Base-by-base conservation (phyloP, 1,284 basidiomycete species). In the Hypsizygus ulmarius region DNA sequence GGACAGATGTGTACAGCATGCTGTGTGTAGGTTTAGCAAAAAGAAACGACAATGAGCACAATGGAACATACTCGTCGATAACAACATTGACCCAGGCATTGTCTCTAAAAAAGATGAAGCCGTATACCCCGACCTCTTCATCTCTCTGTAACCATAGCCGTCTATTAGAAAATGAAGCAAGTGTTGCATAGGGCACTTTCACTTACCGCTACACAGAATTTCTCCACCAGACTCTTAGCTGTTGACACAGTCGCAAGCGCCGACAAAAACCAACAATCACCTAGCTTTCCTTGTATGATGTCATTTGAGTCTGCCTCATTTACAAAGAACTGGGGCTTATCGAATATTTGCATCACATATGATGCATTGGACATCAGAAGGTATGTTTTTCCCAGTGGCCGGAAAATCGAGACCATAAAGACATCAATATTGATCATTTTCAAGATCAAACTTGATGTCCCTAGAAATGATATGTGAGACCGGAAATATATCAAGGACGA, bases 391-490 rank as follows among this genome's bases (percentile, higher is more conserved):
- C 4, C 19, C 5, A 10, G 39, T 42, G 1, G 1, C 2, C 4
- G 34, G 19, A 7, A 19, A 25, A 25, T 25, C 14, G 19, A 75
- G 61, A 9, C 71, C 70, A 42, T 73, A 65, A 11, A 79, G 59
- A 58, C 75, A 78, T 14, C 68, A 58, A 1, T 65, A 49, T 43
- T 57, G 59, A 53, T 77, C 74, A 34, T 70, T 69, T 48, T 74
- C 74, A 0, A 79, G 59, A 53, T 79, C 76, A 49, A 78, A 79
- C 56, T 78, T 76, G 37, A 74, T 64, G 58, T 79, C 77, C 53
- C 75, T 76, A 30, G 9, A 30, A 21, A 39, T 0, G 39, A 27
- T 28, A 42, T 29, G 32, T 25, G 3, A 25, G 21, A 7, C 21
- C n/a, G n/a, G 21, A 25, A 3, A 25, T 7, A 25, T 7, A 25